Base-by-base conservation (phyloP, 2,329 filamentous ascomycete species). In the Apiospora sp. region DNA sequence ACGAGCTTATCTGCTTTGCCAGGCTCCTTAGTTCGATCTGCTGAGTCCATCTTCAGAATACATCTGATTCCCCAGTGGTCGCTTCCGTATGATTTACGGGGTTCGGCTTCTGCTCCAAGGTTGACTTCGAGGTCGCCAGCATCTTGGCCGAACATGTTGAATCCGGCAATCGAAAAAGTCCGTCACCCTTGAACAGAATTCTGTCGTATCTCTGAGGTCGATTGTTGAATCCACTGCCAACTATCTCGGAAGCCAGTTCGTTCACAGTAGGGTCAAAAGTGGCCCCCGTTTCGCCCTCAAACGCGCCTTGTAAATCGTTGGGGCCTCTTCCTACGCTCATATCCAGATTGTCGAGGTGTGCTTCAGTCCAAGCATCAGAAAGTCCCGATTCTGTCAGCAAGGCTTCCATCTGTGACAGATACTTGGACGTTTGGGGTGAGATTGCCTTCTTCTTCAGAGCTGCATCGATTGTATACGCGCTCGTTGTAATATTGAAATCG, bases 191-290 rank as follows among this genome's bases (percentile, higher is more conserved):
- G 46, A 90, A 80, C 3, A 92, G 80, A 64, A 93, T 90, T 46
- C 91, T 85, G 76, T 93, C 91, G 73, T 92, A 93, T 68, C 92
- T 82, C 77, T 93, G 91, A 1, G 91, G 90, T 27, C 89, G 84
- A 75, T 86, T 86, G 68, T 88, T 85, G 67, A 83, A 80, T 1
- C 85, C 85, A 67, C 78, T 82, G 3, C 83, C 84, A 1, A 87
- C 85, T 4, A 86, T 86, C 14, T 84, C 82, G 1, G 86, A 85
- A 3, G 91, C 90, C 16, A 92, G 82, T 0, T 80, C 78, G 75
- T 93, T 93, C 7, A 81, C 81, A 1, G 81, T 81, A 0, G 91
- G 91, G 76, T 93, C 87, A 77, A 91, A 93, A 0, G 91, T 93
- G 4, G 90, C 89, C 1, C 90, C 91, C 73, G 90, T 85, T 78